phyloP scores from a whole-genome alignment of 805 yeast genomes.

The Yamadazyma paraphyllophila region DNA sequence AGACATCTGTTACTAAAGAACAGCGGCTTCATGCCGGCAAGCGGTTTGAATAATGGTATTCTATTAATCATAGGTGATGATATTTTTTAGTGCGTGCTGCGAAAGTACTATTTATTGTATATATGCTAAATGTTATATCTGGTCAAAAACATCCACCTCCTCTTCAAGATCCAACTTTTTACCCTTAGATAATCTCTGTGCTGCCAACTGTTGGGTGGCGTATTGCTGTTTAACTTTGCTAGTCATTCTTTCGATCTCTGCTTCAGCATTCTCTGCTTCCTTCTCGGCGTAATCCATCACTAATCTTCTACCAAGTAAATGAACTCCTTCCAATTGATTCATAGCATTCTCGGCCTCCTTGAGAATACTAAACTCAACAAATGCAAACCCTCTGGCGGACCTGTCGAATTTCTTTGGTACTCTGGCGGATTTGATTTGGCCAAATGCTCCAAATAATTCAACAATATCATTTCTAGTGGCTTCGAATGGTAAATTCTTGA shows the following conservation, averaged over 20 bases:
- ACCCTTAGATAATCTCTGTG: conserved; percentile 64
- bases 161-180: conserved; percentile 66
- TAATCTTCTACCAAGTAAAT: conserved; percentile 89
- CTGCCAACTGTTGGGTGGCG: conserved; percentile 70
- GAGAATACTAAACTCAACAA: conserved; percentile 83
- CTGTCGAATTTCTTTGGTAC: conserved; percentile 96
- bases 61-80: neutral
- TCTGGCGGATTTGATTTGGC: conserved; percentile 89
- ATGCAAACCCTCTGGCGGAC: conserved; percentile 95
- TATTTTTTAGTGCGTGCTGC: neutral
- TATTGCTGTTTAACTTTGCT: conserved; percentile 79
- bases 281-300: conserved; percentile 90
- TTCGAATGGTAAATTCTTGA: conserved; percentile 96
- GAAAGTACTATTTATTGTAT: neutral
- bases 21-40: conserved; percentile 1
- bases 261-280: conserved; percentile 82
- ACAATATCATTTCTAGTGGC: conserved; percentile 90
- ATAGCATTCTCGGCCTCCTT: conserved; percentile 93
- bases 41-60: neutral
- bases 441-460: conserved; percentile 90
- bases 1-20: conserved; percentile 18
- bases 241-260: conserved; percentile 88
- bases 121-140: neutral
- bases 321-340: conserved; percentile 92
- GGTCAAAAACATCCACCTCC: conserved; percentile 19